Percentiles rank a stretch among this genome's conserved stretches.
Conservation (phyloP, 805 yeast genomes). For the Candida odintsovae region DNA sequence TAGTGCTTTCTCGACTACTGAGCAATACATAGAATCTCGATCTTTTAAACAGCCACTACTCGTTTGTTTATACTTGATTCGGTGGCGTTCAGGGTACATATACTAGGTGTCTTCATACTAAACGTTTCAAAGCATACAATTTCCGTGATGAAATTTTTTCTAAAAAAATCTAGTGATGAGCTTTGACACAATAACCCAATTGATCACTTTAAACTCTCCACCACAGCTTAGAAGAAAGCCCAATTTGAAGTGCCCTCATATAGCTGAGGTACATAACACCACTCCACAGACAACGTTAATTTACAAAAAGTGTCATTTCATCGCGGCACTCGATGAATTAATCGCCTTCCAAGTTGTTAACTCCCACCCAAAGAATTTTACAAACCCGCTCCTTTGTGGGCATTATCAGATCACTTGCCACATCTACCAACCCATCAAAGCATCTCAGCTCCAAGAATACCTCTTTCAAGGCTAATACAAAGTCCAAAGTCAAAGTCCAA, state of each 20-base stretch:
- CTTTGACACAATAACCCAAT: background rate
- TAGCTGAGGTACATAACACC: background rate
- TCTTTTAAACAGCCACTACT: too few species aligned
- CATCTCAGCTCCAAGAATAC: background rate
- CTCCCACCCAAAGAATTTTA: background rate
- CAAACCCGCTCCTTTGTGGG: slow-evolving; percentile 12
- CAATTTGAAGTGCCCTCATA: too few species aligned
- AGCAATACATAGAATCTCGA: too few species aligned
- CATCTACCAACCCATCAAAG: background rate
- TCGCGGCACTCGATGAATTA: background rate
- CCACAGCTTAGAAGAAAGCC: background rate
- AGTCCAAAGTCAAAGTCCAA: background rate
- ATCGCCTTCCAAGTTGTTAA: background rate
- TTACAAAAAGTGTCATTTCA: background rate
- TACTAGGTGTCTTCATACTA: too few species aligned
- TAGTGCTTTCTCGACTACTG: background rate
- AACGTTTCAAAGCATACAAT: too few species aligned
- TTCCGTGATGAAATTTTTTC: background rate
- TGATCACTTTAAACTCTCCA: too few species aligned
- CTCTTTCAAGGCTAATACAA: background rate
- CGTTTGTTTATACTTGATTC: too few species aligned
- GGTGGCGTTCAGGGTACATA: too few species aligned
- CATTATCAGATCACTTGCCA: slow-evolving; percentile 6
- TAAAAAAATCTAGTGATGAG: background rate
- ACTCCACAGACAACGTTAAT: background rate